A percentile compares a stretch with the other conserved stretches of the same genome.
These are phyloP conservation scores for Apiosordaria backusii DNA, from an alignment of 495 filamentous ascomycete genomes.

Conservation along the genomic window DNA sequence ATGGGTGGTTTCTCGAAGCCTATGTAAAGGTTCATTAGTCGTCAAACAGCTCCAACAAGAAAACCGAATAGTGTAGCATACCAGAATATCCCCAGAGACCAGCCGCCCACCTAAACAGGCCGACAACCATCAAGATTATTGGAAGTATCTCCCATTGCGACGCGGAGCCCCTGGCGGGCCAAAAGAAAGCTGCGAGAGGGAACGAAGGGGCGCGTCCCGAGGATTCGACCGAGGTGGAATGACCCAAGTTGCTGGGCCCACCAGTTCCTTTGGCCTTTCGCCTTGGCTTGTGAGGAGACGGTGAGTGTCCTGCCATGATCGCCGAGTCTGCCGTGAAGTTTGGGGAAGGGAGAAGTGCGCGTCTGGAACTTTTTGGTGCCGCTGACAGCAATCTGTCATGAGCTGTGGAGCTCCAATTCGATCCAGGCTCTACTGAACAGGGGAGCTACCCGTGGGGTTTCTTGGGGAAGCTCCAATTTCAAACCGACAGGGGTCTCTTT, in stretches of 20 bases:
- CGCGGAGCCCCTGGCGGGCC: constrained; percentile 75
- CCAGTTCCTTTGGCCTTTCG: constrained; percentile 44
- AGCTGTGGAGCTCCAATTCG: neutral
- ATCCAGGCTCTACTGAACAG: neutral
- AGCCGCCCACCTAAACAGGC: constrained; percentile 88
- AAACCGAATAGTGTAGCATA: constrained; percentile 33
- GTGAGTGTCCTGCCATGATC: constrained; percentile 42
- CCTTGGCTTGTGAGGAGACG: constrained; percentile 50
- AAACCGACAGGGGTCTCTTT: neutral
- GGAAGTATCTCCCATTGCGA: constrained; percentile 94
- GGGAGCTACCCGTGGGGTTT: constrained; percentile 2
- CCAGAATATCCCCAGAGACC: constrained; percentile 94
- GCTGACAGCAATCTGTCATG: neutral
- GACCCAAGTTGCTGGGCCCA: constrained; percentile 24
- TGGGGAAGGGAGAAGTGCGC: constrained; percentile 16
- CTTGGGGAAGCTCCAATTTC: neutral
- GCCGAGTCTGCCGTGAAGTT: constrained; percentile 25
- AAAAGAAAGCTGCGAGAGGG: constrained; percentile 85
- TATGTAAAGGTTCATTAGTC: constrained; percentile 32
- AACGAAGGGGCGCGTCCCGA: constrained; percentile 56
- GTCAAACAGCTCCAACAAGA: neutral
- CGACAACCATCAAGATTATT: constrained; percentile 80
- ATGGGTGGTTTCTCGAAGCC: constrained; percentile 81
- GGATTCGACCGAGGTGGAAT: constrained; percentile 26
- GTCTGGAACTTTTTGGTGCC: no score